These are phyloP conservation scores for Ogataea thermomethanolica DNA, from an alignment of 805 yeast genomes.

Conservation along the genomic window DNA sequence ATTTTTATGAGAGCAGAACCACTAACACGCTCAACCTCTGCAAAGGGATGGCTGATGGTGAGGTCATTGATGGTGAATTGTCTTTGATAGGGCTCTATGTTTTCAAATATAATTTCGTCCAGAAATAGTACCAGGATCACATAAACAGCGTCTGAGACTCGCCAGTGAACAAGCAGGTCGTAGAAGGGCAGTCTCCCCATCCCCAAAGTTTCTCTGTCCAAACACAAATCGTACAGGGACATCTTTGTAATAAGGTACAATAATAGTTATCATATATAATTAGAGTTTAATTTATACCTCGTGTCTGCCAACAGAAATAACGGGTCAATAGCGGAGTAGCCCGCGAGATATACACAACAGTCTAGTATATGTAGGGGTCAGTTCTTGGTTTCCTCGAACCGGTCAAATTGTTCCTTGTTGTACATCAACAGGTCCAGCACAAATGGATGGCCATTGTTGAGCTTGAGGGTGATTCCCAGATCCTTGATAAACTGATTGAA, in stretches of 20 bases:
- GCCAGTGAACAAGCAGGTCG: conserved; percentile 23
- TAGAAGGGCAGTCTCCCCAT: conserved; percentile 20
- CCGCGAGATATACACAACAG: too few species aligned
- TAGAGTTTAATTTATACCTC: background rate
- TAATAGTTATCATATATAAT: too few species aligned
- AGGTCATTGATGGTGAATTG: conserved; percentile 74
- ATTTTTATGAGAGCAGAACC: conserved; percentile 50
- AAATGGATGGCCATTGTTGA: conserved; percentile 59
- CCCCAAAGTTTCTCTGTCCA: conserved; percentile 31
- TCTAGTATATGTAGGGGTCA: background rate
- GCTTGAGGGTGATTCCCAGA: conserved; percentile 39
- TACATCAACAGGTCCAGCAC: conserved; percentile 55
- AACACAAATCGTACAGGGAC: conserved; percentile 10
- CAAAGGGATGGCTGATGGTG: conserved; percentile 77
- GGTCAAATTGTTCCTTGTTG: conserved; percentile 46
- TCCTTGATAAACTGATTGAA: conserved; percentile 38
- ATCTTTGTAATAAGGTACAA: background rate
- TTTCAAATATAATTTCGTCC: conserved; percentile 27
- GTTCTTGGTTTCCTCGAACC: conserved; percentile 33
- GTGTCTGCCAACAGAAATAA: conserved; percentile 1
- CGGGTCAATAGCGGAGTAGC: background rate
- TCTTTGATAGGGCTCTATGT: conserved; percentile 63
- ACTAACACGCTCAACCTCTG: conserved; percentile 69
- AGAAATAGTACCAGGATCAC: conserved; percentile 17
- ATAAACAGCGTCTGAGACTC: conserved; percentile 26